phyloP scores from a whole-genome alignment of 1,284 basidiomycete species.

The Amylostereum areolatum region DNA sequence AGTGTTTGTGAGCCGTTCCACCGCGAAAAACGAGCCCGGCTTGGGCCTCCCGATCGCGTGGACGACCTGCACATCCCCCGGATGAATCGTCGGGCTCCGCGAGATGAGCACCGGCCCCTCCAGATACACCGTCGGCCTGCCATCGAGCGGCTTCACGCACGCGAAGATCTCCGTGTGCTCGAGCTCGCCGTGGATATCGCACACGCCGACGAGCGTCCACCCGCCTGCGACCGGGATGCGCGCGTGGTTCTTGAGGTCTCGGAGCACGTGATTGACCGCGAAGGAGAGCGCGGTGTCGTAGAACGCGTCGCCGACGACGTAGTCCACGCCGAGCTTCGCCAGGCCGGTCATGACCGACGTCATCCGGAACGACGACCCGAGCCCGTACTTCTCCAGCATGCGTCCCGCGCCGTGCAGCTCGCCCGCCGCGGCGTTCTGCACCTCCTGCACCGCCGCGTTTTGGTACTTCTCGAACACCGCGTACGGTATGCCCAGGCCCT shows the following conservation, averaged over 20 bases:
- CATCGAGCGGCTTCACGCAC: constrained; percentile 39
- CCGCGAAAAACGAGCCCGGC: constrained; percentile 40
- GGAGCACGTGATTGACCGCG: constrained; percentile 54
- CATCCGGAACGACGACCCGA: constrained; percentile 35
- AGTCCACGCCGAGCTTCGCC: constrained; percentile 26
- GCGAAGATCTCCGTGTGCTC: constrained; percentile 51
- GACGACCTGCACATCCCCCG: constrained; percentile 61
- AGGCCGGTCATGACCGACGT: constrained; percentile 33
- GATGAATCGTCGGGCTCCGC: constrained; percentile 61
- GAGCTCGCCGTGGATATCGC: constrained; percentile 51
- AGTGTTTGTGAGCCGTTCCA: constrained; percentile 46
- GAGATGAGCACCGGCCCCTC: constrained; percentile 53
- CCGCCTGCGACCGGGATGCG: constrained; percentile 58
- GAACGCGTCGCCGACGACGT: constrained; percentile 34
- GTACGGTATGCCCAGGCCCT: constrained; percentile 44
- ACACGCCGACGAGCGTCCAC: constrained; percentile 64
- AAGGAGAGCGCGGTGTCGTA: constrained; percentile 48
- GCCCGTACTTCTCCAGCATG: constrained; percentile 38
- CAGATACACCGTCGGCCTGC: constrained; percentile 35
- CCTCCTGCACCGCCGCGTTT: constrained; percentile 42
- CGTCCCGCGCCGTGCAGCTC: constrained; percentile 40
- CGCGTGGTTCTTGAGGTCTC: constrained; percentile 61
- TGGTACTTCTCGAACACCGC: constrained; percentile 52
- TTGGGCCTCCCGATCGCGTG: constrained; percentile 53
- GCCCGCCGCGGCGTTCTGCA: constrained; percentile 32